These are phyloP conservation scores for Xerophyta viscosa DNA, from an alignment of 106 monocot species.

Conservation along the genomic window DNA sequence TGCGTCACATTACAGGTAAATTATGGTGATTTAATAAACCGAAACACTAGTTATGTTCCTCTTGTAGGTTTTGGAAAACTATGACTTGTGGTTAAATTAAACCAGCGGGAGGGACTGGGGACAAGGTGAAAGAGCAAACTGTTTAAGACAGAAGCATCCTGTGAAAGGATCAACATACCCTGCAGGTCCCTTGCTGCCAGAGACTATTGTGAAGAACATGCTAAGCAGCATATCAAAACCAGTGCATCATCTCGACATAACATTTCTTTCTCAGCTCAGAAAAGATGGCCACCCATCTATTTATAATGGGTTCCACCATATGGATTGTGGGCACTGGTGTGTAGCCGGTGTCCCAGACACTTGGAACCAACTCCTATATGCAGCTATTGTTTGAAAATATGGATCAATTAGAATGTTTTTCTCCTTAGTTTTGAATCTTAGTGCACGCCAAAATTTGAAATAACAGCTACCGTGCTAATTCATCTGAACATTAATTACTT, in stretches of 20 bases:
- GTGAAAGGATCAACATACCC: constrained; percentile 25
- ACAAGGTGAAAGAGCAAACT: constrained; percentile 4
- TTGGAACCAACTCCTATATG: constrained; percentile 31
- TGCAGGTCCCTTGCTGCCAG: constrained; percentile 20
- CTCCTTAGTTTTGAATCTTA: too few relatives aligned
- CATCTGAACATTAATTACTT: too few relatives aligned
- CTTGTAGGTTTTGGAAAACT: too few relatives aligned
- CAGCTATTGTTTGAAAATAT: constrained; percentile 8
- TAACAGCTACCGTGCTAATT: too few relatives aligned
- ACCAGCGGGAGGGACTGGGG: constrained; percentile 28
- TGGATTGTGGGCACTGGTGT: constrained; percentile 48
- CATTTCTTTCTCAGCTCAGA: constrained; percentile 33
- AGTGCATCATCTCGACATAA: constrained; percentile 24
- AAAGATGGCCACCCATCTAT: constrained; percentile 39
- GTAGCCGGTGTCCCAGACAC: constrained; percentile 31
- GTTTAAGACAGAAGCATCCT: constrained; percentile 21
- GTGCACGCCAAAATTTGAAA: too few relatives aligned
- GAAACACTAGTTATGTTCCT: too few relatives aligned
- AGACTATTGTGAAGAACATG: constrained; percentile 17
- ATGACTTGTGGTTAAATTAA: neutral
- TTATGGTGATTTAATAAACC: neutral
- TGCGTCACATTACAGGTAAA: neutral
- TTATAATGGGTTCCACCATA: constrained; percentile 26
- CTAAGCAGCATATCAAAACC: constrained; percentile 21
- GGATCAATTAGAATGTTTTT: too few relatives aligned